phyloP scores from a whole-genome alignment of 208 protist genomes.

The Acanthamoeba healyi region DNA sequence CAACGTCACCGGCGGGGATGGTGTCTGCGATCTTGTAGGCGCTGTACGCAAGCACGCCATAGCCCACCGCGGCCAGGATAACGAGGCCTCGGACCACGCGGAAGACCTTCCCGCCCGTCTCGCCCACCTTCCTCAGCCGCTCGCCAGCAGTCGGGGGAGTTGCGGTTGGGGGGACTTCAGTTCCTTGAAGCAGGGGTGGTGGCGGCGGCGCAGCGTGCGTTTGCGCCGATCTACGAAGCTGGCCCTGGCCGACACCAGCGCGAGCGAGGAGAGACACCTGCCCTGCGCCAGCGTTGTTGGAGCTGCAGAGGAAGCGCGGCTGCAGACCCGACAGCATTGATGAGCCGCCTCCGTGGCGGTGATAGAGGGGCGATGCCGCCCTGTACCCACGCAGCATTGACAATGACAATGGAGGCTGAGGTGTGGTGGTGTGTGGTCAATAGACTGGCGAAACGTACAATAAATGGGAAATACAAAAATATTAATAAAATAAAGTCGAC shows the following conservation, averaged over 20 bases:
- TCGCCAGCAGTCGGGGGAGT: neutral
- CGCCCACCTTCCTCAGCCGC: neutral
- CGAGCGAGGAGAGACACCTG: neutral
- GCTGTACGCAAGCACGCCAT: slow-evolving; percentile 13
- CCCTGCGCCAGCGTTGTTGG: too few relatives aligned
- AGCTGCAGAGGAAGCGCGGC: neutral
- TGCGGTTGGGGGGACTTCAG: too few relatives aligned
- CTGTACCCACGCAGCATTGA: neutral
- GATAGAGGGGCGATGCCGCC: neutral
- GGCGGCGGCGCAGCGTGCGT: neutral
- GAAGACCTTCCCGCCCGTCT: neutral
- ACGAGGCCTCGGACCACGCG: neutral
- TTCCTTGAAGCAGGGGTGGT: neutral
- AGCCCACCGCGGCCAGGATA: neutral
- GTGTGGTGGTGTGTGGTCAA: too few relatives aligned
- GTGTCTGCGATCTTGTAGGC: neutral
- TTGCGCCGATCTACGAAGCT: neutral
- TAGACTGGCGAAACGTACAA: too few relatives aligned
- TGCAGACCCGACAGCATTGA: neutral
- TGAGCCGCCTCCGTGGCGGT: too few relatives aligned
- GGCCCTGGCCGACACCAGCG: neutral
- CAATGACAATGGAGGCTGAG: too few relatives aligned
- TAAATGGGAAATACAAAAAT: too few relatives aligned
- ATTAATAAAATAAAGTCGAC: too few relatives aligned
- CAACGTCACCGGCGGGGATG: neutral